Evolutionary conservation across 1,139 yeast genomes (phyloP).

Genomic region (Saccharomycopsis hybrid): DNA sequence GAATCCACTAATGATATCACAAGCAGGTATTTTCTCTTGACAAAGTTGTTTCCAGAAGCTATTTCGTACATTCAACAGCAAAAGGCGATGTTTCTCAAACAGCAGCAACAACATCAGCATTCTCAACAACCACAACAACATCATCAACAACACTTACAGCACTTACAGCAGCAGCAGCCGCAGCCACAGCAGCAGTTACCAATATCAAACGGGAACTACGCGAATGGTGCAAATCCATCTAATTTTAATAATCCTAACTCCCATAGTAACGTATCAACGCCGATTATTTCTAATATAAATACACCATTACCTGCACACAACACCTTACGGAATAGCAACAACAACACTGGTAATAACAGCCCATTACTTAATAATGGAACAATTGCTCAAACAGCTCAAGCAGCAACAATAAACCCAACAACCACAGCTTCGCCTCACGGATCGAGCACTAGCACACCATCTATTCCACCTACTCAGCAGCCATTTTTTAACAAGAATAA

Average conservation of each 20-base stretch:
- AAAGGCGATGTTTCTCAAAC: conserved; percentile 2
- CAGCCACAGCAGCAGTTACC: not conserved
- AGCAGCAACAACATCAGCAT: conserved; percentile 12
- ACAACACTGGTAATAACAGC: conserved; percentile 10
- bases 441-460: conserved; percentile 11
- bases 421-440: conserved; percentile 7
- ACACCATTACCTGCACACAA: conserved; percentile 7
- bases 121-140: conserved; percentile 6
- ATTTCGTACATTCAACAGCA: conserved; percentile 13
- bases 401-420: not conserved
- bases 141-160: conserved; percentile 6
- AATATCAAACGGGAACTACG: not conserved
- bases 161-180: conserved; percentile 1
- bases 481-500: conserved; percentile 1
- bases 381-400: not conserved
- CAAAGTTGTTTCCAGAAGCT: conserved; percentile 19
- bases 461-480: conserved; percentile 9
- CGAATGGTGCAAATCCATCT: not conserved
- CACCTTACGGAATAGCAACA: conserved; percentile 9
- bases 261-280: not conserved
- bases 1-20: conserved; percentile 16
- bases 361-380: conserved; percentile 1
- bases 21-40: conserved; percentile 11
- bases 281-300: conserved; percentile 2
- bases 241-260: conserved; percentile 1